These are phyloP conservation scores for Incumbomyces lentus DNA, from an alignment of 2,329 filamentous ascomycete genomes.

Conservation along the genomic window DNA sequence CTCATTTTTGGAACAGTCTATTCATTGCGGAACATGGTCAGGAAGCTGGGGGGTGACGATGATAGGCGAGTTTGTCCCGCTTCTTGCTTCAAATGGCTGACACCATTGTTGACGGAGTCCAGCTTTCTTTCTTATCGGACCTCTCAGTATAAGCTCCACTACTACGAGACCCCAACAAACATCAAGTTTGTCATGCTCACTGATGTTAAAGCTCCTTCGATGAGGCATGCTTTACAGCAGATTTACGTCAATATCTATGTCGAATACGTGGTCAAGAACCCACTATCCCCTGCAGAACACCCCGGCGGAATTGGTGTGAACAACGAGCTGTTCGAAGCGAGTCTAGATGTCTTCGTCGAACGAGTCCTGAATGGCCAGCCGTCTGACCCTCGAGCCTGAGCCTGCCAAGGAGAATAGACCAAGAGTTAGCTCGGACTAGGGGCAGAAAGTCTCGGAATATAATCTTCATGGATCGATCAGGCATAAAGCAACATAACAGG, in stretches of 20 bases:
- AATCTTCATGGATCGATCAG: background rate
- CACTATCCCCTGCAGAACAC: constrained; percentile 51
- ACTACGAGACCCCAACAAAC: constrained; percentile 94
- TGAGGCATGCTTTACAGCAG: constrained; percentile 90
- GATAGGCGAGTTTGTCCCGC: constrained; percentile 47
- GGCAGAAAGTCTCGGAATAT: background rate
- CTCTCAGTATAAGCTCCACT: constrained; percentile 93
- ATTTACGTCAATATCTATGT: constrained; percentile 98
- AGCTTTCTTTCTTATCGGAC: constrained; percentile 92
- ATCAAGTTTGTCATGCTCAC: constrained; percentile 96
- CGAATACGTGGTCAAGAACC: constrained; percentile 69
- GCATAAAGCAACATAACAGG: background rate
- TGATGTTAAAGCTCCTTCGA: constrained; percentile 76
- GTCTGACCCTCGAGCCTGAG: constrained; percentile 4
- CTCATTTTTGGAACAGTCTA: constrained; percentile 96
- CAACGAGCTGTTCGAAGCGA: constrained; percentile 55
- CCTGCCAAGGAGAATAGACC: constrained; percentile 2
- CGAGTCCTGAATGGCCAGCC: constrained; percentile 19
- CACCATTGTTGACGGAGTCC: constrained; percentile 13
- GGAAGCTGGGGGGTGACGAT: constrained; percentile 85
- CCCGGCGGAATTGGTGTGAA: constrained; percentile 51
- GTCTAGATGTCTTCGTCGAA: constrained; percentile 41
- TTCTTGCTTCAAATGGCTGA: background rate
- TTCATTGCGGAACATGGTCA: constrained; percentile 90
- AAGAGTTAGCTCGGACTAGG: background rate